Percentiles rank a stretch among this genome's conserved stretches.
phyloP scores from a whole-genome alignment of 2,329 filamentous ascomycete genomes.

The Dactylella cylindrospora region DNA sequence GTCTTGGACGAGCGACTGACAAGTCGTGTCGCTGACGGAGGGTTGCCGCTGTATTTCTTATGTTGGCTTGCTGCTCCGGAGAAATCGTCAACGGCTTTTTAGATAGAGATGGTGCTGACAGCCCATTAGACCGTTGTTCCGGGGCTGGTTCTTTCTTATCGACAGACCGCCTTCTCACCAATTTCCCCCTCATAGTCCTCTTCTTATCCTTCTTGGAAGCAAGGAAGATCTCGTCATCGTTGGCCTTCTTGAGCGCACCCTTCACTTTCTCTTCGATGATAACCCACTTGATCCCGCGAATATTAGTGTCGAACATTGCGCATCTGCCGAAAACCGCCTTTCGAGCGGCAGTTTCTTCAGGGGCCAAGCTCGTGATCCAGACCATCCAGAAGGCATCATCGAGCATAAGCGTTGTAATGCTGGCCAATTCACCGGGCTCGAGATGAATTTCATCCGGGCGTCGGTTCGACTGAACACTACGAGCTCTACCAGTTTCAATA shows the following conservation, averaged over 20 bases:
- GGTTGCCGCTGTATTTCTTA: slow-evolving; percentile 84
- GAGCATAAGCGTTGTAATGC: slow-evolving; percentile 79
- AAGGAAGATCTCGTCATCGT: slow-evolving; percentile 81
- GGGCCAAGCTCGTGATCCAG: slow-evolving; percentile 94
- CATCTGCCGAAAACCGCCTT: slow-evolving; percentile 95
- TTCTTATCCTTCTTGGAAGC: slow-evolving; percentile 84
- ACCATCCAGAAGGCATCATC: slow-evolving; percentile 99
- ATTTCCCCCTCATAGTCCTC: slow-evolving; percentile 57
- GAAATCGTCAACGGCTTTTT: slow-evolving; percentile 79
- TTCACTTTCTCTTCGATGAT: slow-evolving; percentile 80
- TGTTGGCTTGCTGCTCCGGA: slow-evolving; percentile 86
- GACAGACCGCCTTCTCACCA: slow-evolving; percentile 47
- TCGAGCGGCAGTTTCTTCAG: slow-evolving; percentile 78
- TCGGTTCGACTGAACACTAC: slow-evolving; percentile 83
- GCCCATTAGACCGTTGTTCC: slow-evolving; percentile 36
- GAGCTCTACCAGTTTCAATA: slow-evolving; percentile 70
- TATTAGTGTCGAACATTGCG: slow-evolving; percentile 84
- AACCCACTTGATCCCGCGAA: slow-evolving; percentile 80
- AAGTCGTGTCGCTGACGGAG: slow-evolving; percentile 66
- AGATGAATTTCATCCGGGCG: slow-evolving; percentile 69
- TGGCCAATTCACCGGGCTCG: slow-evolving; percentile 91
- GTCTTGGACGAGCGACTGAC: slow-evolving; percentile 51
- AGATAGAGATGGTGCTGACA: slow-evolving; percentile 53
- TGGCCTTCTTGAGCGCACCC: slow-evolving; percentile 76
- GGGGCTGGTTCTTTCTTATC: slow-evolving; percentile 35